Evolutionary conservation across 2,329 filamentous ascomycete species (phyloP).

Genomic region (Tolypocladium tropicale): DNA sequence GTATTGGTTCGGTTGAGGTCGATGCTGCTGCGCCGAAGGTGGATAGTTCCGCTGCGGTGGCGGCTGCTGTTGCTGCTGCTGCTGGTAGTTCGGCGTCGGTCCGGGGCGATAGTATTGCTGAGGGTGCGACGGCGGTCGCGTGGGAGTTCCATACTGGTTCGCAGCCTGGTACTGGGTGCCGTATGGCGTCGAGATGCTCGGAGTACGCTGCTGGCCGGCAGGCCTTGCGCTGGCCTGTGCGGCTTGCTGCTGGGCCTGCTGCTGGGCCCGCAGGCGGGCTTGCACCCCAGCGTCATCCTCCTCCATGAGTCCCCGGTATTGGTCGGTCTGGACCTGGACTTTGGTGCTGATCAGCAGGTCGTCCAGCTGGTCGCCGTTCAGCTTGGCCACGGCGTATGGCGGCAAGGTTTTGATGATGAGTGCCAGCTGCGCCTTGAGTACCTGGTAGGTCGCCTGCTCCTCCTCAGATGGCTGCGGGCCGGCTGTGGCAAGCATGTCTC

Average conservation of each 20-base stretch:
- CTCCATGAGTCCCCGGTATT: slow-evolving; percentile 72
- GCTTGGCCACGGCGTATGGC: slow-evolving; percentile 75
- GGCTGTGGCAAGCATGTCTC: slow-evolving; percentile 58
- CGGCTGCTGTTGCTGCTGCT: too few relatives aligned
- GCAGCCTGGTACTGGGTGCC: slow-evolving; percentile 29
- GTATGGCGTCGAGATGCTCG: slow-evolving; percentile 30
- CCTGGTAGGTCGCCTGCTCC: slow-evolving; percentile 54
- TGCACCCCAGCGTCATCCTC: slow-evolving; percentile 61
- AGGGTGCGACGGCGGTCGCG: slow-evolving; percentile 31
- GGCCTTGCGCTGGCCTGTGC: slow-evolving; percentile 23
- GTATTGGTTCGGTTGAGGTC: slow-evolving; percentile 36
- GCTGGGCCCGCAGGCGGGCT: slow-evolving; percentile 33
- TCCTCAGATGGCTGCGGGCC: slow-evolving; percentile 57
- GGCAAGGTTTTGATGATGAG: slow-evolving; percentile 67
- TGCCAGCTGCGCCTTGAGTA: slow-evolving; percentile 63
- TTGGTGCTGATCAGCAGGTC: slow-evolving; percentile 74
- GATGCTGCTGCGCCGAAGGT: slow-evolving; percentile 16
- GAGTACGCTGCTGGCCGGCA: slow-evolving; percentile 26
- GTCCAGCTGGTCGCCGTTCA: slow-evolving; percentile 77
- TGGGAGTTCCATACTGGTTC: slow-evolving; percentile 37
- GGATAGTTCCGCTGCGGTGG: slow-evolving; percentile 17
- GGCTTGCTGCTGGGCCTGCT: slow-evolving; percentile 13
- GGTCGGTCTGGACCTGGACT: slow-evolving; percentile 60
- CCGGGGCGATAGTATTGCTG: slow-evolving; percentile 34
- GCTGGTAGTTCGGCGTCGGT: slow-evolving; percentile 31